Evolutionary conservation across 169 alveolate genomes (phyloP).

Genomic region (Cystoisospora suis): DNA sequence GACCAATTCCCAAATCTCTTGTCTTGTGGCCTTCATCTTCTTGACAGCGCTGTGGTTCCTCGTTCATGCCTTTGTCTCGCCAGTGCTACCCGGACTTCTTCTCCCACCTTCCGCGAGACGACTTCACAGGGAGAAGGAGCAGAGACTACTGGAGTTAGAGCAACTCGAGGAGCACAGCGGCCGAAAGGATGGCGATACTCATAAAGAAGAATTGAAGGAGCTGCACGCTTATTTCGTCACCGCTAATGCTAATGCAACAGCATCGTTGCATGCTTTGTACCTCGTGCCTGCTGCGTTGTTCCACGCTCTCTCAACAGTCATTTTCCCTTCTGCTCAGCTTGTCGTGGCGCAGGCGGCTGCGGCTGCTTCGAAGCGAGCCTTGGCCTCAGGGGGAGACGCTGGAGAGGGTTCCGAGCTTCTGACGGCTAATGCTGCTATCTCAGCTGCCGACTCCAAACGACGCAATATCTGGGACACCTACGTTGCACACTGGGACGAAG

Average conservation of each 20-base stretch:
- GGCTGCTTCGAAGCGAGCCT: not conserved
- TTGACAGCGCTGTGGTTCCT: not conserved
- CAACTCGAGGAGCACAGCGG: not conserved
- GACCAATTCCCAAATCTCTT: too few relatives aligned
- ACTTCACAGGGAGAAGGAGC: not conserved
- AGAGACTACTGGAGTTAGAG: not conserved
- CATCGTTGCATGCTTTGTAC: slow-evolving; percentile 1
- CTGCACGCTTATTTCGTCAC: not conserved
- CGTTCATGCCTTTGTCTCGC: not conserved
- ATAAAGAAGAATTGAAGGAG: not conserved
- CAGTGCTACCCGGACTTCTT: not conserved
- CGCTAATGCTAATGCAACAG: not conserved
- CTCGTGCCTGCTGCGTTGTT: slow-evolving; percentile 1
- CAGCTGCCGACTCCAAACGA: not conserved
- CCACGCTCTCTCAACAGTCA: not conserved
- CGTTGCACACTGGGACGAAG: slow-evolving; percentile 6
- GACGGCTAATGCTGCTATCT: not conserved
- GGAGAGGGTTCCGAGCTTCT: not conserved
- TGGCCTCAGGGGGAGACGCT: not conserved
- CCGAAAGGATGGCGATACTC: not conserved
- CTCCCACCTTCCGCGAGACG: slow-evolving; percentile 9
- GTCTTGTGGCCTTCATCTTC: not conserved
- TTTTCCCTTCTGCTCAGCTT: not conserved
- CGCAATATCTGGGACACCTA: not conserved
- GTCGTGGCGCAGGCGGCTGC: not conserved